phyloP scores from a whole-genome alignment of 2,329 filamentous ascomycete species.

The Alternaria conjuncta region DNA sequence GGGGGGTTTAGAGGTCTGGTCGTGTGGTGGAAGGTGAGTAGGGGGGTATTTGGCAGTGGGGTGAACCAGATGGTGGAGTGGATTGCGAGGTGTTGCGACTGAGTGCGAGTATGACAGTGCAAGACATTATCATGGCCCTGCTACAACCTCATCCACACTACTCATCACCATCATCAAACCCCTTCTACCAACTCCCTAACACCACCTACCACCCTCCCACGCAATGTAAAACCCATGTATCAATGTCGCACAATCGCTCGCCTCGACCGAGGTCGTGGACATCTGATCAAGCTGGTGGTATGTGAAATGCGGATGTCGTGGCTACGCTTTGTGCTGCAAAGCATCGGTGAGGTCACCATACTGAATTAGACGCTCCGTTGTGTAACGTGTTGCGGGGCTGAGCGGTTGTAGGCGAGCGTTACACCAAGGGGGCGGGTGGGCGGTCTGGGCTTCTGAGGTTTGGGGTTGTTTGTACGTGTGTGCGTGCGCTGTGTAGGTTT shows the following conservation, averaged over 20 bases:
- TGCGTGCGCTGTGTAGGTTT: not conserved
- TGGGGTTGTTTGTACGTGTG: not conserved
- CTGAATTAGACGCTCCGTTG: not conserved
- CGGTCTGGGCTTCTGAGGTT: not conserved
- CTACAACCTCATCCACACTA: not conserved
- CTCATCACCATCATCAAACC: not conserved
- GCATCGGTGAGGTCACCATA: not conserved
- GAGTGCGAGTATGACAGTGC: not conserved
- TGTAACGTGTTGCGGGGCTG: constrained; percentile 1
- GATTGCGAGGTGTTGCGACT: not conserved
- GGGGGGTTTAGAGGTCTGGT: not conserved
- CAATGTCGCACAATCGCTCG: not conserved
- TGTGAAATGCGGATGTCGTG: not conserved
- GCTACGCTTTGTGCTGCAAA: not conserved
- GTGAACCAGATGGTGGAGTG: not conserved
- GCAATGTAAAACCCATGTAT: not conserved
- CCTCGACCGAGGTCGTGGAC: not conserved
- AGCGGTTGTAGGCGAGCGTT: constrained; percentile 12
- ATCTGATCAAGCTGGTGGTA: not conserved
- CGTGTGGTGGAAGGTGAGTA: not conserved
- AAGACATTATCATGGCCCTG: not conserved
- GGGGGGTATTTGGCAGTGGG: not conserved
- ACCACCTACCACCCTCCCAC: not conserved
- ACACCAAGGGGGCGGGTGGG: constrained; percentile 7
- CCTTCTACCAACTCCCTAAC: not conserved